Evolutionary conservation across 2,329 filamentous ascomycete species (phyloP), one percentile per base, ranked within the genome.

Genomic region (Aspergillus sp.): DNA sequence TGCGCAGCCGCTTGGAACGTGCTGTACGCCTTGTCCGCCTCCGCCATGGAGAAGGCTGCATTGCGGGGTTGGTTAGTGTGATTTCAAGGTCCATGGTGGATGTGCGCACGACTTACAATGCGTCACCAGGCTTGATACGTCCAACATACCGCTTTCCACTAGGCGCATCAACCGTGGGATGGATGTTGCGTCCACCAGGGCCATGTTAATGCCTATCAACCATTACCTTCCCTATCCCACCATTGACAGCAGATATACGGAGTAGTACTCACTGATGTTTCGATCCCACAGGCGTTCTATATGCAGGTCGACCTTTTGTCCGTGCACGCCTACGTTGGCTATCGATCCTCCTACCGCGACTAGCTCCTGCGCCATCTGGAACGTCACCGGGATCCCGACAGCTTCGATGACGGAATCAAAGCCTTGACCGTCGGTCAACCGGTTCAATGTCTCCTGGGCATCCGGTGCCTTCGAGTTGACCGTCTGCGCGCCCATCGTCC

Each of bases 371-470:
- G 70, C 73, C 35, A 77, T 62, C 19, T 74, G 66, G 52, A 79
- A 77, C 0, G 72, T 77, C 0, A 67, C 68, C 0, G 75, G 73
- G 3, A 76, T 61, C 2, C 77, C 76, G 2, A 79, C 77, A 2
- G 74, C 75, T 57, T 80, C 77, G 42, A 79, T 77, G 1, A 79
- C 76, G 0, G 72, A 64, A 48, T 80, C 77, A 49, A 72, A 77
- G 0, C 76, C 76, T 46, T 70, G 67, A 4, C 70, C 73, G 12
- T 70, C 70, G 0, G 75, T 77, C 41, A 74, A 49, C 0, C 60
- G 61, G 53, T 63, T 68, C 1, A 77, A 64, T 1, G 50, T 48
- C 4, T 67, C 63, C 5, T 65, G 58, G 0, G 67, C 62, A 12
- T 64, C 49, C 2, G 53, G 52, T 33, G 67, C 67, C 52, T 72